Evolutionary conservation across 805 yeast genomes (phyloP).

Genomic region (Grigorovia humatica): DNA sequence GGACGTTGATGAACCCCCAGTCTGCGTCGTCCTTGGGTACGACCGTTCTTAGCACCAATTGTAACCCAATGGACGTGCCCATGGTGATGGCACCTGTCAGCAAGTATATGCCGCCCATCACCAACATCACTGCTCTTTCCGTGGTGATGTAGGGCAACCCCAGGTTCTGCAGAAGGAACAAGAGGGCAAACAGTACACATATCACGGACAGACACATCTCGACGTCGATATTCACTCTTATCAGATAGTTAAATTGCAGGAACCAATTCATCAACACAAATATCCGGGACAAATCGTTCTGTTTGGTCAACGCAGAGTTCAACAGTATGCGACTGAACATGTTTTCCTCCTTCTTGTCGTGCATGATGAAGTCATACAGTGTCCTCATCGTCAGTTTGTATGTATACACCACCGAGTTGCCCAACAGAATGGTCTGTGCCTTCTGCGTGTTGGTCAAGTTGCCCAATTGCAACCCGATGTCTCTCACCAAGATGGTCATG

Average conservation of each 20-base stretch:
- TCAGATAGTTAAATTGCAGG: slow-evolving; percentile 7
- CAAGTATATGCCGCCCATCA: background rate
- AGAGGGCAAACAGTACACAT: background rate
- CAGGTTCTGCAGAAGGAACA: background rate
- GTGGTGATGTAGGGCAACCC: background rate
- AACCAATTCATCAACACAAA: slow-evolving; percentile 1
- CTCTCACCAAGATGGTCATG: slow-evolving; percentile 19
- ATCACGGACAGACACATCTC: slow-evolving; percentile 3
- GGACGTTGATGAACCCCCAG: slow-evolving; percentile 15
- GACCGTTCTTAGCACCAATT: slow-evolving; percentile 10
- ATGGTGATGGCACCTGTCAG: slow-evolving; percentile 8
- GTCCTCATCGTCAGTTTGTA: slow-evolving; percentile 17
- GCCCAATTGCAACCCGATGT: slow-evolving; percentile 25
- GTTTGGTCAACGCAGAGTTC: background rate
- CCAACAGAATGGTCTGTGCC: slow-evolving; percentile 14
- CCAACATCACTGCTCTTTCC: background rate
- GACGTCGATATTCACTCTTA: background rate
- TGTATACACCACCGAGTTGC: slow-evolving; percentile 19
- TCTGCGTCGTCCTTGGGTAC: slow-evolving; percentile 6
- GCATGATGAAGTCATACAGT: slow-evolving; percentile 12
- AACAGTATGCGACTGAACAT: slow-evolving; percentile 11
- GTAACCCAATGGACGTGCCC: slow-evolving; percentile 6
- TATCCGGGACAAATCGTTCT: background rate
- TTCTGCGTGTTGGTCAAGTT: slow-evolving; percentile 10
- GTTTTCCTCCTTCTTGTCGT: slow-evolving; percentile 10